These are phyloP conservation scores for Scedosporium minutisporum DNA, from an alignment of 2,329 filamentous ascomycete genomes.

Conservation along the genomic window DNA sequence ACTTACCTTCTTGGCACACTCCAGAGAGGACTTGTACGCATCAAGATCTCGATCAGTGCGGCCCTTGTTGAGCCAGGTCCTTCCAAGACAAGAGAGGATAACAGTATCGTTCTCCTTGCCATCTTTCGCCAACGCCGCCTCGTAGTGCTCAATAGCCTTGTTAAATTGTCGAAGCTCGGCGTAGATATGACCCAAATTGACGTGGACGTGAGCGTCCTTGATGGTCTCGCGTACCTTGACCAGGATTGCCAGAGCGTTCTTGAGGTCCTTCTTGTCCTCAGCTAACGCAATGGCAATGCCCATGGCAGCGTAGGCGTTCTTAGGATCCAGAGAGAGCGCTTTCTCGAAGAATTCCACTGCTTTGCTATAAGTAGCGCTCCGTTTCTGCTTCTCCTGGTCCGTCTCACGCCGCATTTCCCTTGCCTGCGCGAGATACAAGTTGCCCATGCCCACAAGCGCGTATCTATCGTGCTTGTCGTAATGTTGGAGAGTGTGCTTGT, in stretches of 20 bases:
- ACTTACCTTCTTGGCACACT: conserved; percentile 53
- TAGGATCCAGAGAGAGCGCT: conserved; percentile 84
- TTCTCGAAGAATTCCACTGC: conserved; percentile 99
- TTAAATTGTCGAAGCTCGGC: conserved; percentile 82
- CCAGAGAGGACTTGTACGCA: conserved; percentile 46
- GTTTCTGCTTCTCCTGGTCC: conserved; percentile 84
- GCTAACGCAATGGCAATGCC: conserved; percentile 89
- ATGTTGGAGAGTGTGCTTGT: conserved; percentile 90
- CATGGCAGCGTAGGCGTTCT: conserved; percentile 93
- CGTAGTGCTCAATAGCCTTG: conserved; percentile 91
- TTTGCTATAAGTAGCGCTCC: conserved; percentile 75
- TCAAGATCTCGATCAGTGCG: conserved; percentile 51
- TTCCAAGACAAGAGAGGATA: conserved; percentile 76
- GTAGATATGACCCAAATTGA: conserved; percentile 91
- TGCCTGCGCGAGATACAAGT: conserved; percentile 75
- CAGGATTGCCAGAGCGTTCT: conserved; percentile 75
- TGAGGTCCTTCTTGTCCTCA: conserved; percentile 87
- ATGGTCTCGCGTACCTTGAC: conserved; percentile 84
- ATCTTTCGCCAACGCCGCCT: conserved; percentile 71
- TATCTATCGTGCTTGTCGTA: conserved; percentile 98
- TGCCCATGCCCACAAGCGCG: conserved; percentile 92
- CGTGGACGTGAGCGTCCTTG: conserved; percentile 76
- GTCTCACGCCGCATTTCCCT: conserved; percentile 90
- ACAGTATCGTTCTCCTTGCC: conserved; percentile 63
- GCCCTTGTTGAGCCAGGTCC: conserved; percentile 77